Conservation (phyloP, 345 rosid species). For the Salix caprea region DNA sequence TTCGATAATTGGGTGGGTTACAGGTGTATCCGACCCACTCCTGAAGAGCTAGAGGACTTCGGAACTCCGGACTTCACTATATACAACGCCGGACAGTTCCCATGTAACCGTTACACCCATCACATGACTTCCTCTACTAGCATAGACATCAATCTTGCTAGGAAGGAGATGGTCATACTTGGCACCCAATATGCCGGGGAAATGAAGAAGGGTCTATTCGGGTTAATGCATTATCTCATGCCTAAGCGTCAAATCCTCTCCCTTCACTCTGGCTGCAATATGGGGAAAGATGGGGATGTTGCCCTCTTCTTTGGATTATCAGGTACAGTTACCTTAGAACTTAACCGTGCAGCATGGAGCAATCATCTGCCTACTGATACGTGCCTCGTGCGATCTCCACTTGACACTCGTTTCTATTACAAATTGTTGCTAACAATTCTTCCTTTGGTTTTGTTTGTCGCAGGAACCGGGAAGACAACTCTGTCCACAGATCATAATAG, state of each 20-base stretch:
- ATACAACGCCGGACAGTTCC: constrained; percentile 97
- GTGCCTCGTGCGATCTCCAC: constrained; percentile 17
- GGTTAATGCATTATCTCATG: constrained; percentile 99
- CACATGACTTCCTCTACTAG: constrained; percentile 99
- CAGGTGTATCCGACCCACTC: constrained; percentile 99
- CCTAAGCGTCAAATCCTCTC: constrained; percentile 92
- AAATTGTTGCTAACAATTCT: constrained; percentile 1
- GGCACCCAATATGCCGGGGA: constrained; percentile 98
- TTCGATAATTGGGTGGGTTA: constrained; percentile 46
- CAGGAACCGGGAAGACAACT: constrained; percentile 95
- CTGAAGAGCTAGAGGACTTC: constrained; percentile 89
- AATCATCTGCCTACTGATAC: constrained; percentile 16
- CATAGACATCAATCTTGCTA: constrained; percentile 80
- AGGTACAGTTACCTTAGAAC: constrained; percentile 52
- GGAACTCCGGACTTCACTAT: constrained; percentile 98
- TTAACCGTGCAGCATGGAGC: constrained; percentile 13
- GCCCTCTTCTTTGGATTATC: constrained; percentile 99
- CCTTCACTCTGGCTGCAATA: constrained; percentile 95
- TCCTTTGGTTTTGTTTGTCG: background rate
- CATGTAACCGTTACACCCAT: constrained; percentile 95
- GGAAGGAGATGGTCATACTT: constrained; percentile 97
- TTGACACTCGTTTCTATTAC: background rate
- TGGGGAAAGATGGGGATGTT: constrained; percentile 97
- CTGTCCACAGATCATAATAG: constrained; percentile 95
- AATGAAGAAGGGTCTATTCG: constrained; percentile 97